A percentile compares a stretch with the other conserved stretches of the same genome.
phyloP scores from a whole-genome alignment of 2,329 filamentous ascomycete genomes.

The Stagonosporopsis cucurbitacearum region DNA sequence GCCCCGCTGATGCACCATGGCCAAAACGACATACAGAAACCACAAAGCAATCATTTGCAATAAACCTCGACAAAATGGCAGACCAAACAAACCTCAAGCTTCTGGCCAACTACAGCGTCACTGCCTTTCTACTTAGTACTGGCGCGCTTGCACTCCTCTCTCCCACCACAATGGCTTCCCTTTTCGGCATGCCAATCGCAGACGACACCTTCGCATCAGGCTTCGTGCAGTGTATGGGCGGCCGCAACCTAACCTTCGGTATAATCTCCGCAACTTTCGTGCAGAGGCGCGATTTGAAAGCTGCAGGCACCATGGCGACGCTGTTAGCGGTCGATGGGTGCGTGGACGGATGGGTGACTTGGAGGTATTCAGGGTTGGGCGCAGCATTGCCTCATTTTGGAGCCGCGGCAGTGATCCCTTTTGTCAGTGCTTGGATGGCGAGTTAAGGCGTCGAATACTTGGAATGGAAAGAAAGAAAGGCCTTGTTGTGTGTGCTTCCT shows the following conservation, averaged over 20 bases:
- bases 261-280: slow-evolving; percentile 21
- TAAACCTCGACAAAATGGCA: background rate
- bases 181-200: slow-evolving; percentile 22
- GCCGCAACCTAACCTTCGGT: slow-evolving; percentile 24
- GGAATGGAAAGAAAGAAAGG: no score
- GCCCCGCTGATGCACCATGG: background rate
- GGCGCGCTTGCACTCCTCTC: slow-evolving; percentile 17
- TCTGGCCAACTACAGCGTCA: slow-evolving; percentile 20
- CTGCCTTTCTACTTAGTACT: slow-evolving; percentile 20
- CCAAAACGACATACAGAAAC: background rate
- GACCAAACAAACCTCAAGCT: slow-evolving; percentile 16
- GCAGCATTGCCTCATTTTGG: slow-evolving; percentile 22
- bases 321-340: slow-evolving; percentile 21
- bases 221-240: slow-evolving; percentile 28
- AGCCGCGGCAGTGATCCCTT: slow-evolving; percentile 20
- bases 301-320: slow-evolving; percentile 20
- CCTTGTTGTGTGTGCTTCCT: no score
- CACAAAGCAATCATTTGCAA: background rate
- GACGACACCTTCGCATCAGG: slow-evolving; percentile 22
- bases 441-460: background rate
- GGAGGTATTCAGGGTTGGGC: slow-evolving; percentile 15
- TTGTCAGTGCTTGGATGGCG: slow-evolving; percentile 22
- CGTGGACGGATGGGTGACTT: slow-evolving; percentile 21
- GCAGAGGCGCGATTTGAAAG: slow-evolving; percentile 7
- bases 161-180: slow-evolving; percentile 20